Evolutionary conservation across 257 asterid genomes (phyloP), one percentile per base, ranked within the genome.

Genomic region (Nyctanthes arbortristis): DNA sequence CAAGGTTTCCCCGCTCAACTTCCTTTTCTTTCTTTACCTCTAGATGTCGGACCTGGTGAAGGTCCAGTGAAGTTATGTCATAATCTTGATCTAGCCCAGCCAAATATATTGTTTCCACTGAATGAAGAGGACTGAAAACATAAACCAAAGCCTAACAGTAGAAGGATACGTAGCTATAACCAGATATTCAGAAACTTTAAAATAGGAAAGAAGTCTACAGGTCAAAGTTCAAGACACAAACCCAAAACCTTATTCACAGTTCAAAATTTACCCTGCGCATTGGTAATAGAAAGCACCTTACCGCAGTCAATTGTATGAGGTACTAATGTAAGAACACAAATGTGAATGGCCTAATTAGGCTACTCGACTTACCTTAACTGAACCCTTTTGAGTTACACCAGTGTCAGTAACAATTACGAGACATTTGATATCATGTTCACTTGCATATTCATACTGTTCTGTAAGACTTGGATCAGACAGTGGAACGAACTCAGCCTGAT

Each of bases 381-480:
- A 86, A 72, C 87, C 96, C 8, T 82, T 81, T 52, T 85, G 98
- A 61, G 93, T 84, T 56, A 89, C 88, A 67, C 96, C 92, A 61
- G 94, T 68, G 75, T 90, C 98, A 0, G 92, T 87, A 49, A 93
- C 84, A 78, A 91, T 88, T 67, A 91, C 88, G 14, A 93, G 95
- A 68, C 96, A 93, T 84, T 89, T 93, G 72, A 91, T 91, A 77
- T 89, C 96, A 67, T 87, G 87, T 73, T 93, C 99, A 14, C 85
- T 91, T 4, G 99, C 99, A 84, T 93, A 93, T 78, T 93, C 99
- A 68, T 91, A 93, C 72, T 93, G 99, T 76, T 93, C 96, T 1
- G 93, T 91, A 35, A 89, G 93, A 83, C 96, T 93, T 49, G 99
- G 99, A 84, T 93, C 99, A 75, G 74, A 45, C 68, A 84, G 29